These are phyloP conservation scores for Eimeria praecox DNA, from an alignment of 169 alveolate species.

Conservation along the genomic window DNA sequence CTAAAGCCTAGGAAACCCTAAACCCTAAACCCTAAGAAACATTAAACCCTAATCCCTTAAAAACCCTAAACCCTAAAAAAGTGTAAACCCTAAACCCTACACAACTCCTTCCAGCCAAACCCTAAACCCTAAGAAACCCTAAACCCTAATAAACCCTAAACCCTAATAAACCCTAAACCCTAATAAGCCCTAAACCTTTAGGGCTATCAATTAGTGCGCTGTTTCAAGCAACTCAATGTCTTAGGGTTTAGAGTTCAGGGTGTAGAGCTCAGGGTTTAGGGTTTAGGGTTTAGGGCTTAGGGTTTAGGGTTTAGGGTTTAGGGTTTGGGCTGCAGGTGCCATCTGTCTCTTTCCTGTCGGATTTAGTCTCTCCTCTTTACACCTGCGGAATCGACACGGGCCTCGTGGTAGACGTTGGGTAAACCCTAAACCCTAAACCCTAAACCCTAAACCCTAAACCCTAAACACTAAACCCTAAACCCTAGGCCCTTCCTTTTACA, in stretches of 20 bases:
- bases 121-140: too few relatives aligned
- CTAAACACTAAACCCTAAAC: slow-evolving; percentile 8
- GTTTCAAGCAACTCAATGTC: too few relatives aligned
- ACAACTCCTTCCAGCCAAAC: too few relatives aligned
- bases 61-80: too few relatives aligned
- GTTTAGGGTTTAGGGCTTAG: slow-evolving; percentile 17
- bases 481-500: too few relatives aligned
- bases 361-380: slow-evolving; percentile 66
- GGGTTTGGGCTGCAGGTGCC: slow-evolving; percentile 5
- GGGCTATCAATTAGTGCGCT: too few relatives aligned
- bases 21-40: slow-evolving; percentile 4
- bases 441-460: slow-evolving; percentile 14
- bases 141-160: too few relatives aligned
- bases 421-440: slow-evolving; percentile 27
- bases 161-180: too few relatives aligned
- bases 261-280: not conserved
- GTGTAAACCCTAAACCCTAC: too few relatives aligned
- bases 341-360: slow-evolving; percentile 47
- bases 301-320: slow-evolving; percentile 27
- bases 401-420: slow-evolving; percentile 78
- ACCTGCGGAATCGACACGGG: slow-evolving; percentile 78
- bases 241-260: too few relatives aligned
- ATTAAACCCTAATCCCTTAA: too few relatives aligned
- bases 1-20: slow-evolving; percentile 23
- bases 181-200: too few relatives aligned